These are phyloP conservation scores for Huntiella moniliformis DNA, from an alignment of 2,329 filamentous ascomycete species.

Conservation along the genomic window DNA sequence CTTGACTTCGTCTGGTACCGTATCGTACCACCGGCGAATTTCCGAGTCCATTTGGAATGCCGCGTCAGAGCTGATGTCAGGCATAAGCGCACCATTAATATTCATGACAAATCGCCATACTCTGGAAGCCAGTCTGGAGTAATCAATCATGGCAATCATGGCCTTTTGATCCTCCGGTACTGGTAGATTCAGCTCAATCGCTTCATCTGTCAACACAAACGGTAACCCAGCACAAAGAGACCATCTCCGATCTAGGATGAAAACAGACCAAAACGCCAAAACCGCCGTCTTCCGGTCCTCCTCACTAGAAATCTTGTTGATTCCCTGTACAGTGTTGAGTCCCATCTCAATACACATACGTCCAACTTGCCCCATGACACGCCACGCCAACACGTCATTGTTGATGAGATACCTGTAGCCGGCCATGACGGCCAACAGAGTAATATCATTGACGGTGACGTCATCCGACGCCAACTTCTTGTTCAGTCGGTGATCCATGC, in stretches of 20 bases:
- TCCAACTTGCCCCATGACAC: slow-evolving; percentile 66
- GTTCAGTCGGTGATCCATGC: slow-evolving; percentile 54
- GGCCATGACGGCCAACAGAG: slow-evolving; percentile 32
- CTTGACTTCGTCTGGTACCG: slow-evolving; percentile 42
- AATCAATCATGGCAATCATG: slow-evolving; percentile 66
- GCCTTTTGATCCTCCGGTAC: slow-evolving; percentile 55
- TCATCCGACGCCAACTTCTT: slow-evolving; percentile 39
- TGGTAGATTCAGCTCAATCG: slow-evolving; percentile 63
- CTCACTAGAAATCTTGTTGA: slow-evolving; percentile 50
- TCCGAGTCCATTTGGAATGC: slow-evolving; percentile 69
- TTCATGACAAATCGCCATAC: slow-evolving; percentile 69
- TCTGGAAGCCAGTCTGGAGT: slow-evolving; percentile 65
- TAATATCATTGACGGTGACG: slow-evolving; percentile 28
- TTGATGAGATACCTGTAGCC: slow-evolving; percentile 70
- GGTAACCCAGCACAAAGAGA: slow-evolving; percentile 78
- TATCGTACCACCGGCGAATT: slow-evolving; percentile 71
- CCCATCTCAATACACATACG: slow-evolving; percentile 66
- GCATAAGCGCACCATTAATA: slow-evolving; percentile 39
- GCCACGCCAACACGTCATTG: slow-evolving; percentile 72
- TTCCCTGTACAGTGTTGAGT: slow-evolving; percentile 59
- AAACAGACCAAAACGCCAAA: slow-evolving; percentile 70
- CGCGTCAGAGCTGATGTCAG: slow-evolving; percentile 50
- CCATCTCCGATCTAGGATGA: slow-evolving; percentile 72
- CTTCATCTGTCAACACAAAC: slow-evolving; percentile 67
- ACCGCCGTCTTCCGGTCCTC: slow-evolving; percentile 49